Conservation (phyloP, 176 grass and related monocot species). For the Ananas comosus region DNA sequence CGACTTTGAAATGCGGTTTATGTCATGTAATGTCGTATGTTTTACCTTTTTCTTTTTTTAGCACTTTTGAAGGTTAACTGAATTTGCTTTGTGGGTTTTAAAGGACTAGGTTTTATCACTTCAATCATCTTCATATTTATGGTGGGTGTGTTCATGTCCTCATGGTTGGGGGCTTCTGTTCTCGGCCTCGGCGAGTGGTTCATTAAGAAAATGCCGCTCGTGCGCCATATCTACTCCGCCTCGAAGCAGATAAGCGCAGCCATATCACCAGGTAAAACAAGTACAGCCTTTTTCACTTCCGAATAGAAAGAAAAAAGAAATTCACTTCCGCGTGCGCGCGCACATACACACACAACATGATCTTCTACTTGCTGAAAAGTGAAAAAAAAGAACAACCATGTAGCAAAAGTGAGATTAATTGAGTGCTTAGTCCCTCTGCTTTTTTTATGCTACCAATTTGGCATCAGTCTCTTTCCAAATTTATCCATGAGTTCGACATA, state of each 20-base stretch:
- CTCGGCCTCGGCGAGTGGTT: constrained; percentile 63
- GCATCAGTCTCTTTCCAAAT: too few species aligned
- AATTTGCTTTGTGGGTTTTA: neutral
- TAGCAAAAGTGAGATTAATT: too few species aligned
- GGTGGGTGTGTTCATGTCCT: constrained; percentile 64
- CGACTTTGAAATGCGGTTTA: too few species aligned
- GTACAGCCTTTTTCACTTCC: too few species aligned
- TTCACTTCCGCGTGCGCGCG: too few species aligned
- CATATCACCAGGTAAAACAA: constrained; percentile 53
- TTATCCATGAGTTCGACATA: too few species aligned
- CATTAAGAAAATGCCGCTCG: constrained; percentile 66
- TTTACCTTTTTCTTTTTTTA: too few species aligned
- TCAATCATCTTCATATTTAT: constrained; percentile 75
- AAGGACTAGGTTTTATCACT: constrained; percentile 59
- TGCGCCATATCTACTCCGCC: constrained; percentile 57
- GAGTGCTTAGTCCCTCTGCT: too few species aligned
- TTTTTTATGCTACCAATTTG: too few species aligned
- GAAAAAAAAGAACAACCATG: neutral
- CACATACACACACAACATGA: neutral
- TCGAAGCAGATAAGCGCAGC: constrained; percentile 68
- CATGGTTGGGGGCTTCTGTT: constrained; percentile 56
- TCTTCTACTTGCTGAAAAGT: neutral
- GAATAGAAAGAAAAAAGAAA: too few species aligned
- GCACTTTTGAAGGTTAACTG: neutral
- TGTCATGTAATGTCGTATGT: too few species aligned